Evolutionary conservation across 1,284 basidiomycete species (phyloP), one percentile per base, ranked within the genome.

Genomic region (Ganoderma resinaceum): DNA sequence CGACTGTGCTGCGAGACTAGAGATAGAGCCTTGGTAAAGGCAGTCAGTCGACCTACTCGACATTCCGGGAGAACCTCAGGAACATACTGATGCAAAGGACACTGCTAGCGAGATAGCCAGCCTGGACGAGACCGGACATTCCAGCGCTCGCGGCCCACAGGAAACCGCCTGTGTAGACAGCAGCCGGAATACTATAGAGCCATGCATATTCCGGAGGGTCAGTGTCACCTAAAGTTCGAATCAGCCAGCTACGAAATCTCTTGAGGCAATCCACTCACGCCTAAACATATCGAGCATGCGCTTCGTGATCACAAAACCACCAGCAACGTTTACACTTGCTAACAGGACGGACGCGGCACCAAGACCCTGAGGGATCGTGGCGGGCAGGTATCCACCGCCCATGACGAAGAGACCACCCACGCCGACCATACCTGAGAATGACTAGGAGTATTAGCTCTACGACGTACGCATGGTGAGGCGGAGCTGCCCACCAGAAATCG

Each of bases 211-310:
- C 94, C 3, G 94, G 93, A 20, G 94, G 94, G 80, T 95, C 94
- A 62, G 88, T 91, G 1, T 90, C 89, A 59, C 91, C 90, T 91
- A 71, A 18, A 40, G 31, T 61, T 26, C 16, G n/a, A 29, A 55
- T 66, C 64, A 29, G 61, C 20, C 26, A 18, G 7, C 14, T 29
- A 31, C 20, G 0, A 49, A 3, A 43, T 5, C n/a, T 12, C 20
- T 6, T 2, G 5, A 55, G 7, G n/a, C 29, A 8, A 43, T 46
- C 16, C 42, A 16, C 85, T 73, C 77, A 91, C 94, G 89, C 80
- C 93, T 93, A 81, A 95, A 95, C 90, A 95, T 95, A 76, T 95
- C 93, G 71, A 95, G 83, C 94, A 95, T 95, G 61, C 93, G 89
- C 79, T 95, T 93, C 18, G 92, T 93, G 75, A 94, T 91, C 35